A percentile compares a stretch with the other conserved stretches of the same genome.
phyloP scores from a whole-genome alignment of 345 rosid species.

The Odontarrhena argentea region DNA sequence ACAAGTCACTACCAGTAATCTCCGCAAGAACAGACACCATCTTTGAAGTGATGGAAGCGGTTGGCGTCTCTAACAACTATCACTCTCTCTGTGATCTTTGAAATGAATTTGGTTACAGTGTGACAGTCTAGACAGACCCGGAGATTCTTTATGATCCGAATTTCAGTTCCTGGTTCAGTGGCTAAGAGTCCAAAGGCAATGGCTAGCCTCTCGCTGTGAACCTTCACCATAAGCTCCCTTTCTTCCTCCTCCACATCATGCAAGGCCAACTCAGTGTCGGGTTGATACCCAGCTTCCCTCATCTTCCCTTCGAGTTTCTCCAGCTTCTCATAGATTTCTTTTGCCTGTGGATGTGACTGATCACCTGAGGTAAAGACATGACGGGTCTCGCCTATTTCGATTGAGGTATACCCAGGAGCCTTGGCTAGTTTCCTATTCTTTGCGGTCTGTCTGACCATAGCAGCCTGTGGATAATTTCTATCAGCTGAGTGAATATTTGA shows the following conservation, averaged over 20 bases:
- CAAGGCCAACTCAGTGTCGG: slow-evolving; percentile 61
- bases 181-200: slow-evolving; percentile 78
- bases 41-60: slow-evolving; percentile 80
- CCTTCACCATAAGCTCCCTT: slow-evolving; percentile 66
- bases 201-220: slow-evolving; percentile 84
- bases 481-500: slow-evolving; percentile 72
- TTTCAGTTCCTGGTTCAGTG: slow-evolving; percentile 67
- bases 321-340: slow-evolving; percentile 62
- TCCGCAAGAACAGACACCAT: slow-evolving; percentile 78
- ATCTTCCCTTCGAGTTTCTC: slow-evolving; percentile 64
- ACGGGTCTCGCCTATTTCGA: slow-evolving; percentile 64
- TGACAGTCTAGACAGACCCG: slow-evolving; percentile 84
- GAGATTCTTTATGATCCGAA: slow-evolving; percentile 75
- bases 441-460: slow-evolving; percentile 63
- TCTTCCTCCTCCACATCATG: slow-evolving; percentile 93
- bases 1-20: slow-evolving; percentile 63
- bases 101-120: slow-evolving; percentile 68
- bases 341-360: slow-evolving; percentile 61
- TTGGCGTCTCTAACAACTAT: slow-evolving; percentile 82
- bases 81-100: slow-evolving; percentile 66
- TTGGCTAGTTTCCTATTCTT: slow-evolving; percentile 61
- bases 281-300: slow-evolving; percentile 72
- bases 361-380: slow-evolving; percentile 81
- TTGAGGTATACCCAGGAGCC: slow-evolving; percentile 78
- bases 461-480: slow-evolving; percentile 69